Evolutionary conservation across 495 filamentous ascomycete species (phyloP).

Genomic region (Hypoxylon fuscum): DNA sequence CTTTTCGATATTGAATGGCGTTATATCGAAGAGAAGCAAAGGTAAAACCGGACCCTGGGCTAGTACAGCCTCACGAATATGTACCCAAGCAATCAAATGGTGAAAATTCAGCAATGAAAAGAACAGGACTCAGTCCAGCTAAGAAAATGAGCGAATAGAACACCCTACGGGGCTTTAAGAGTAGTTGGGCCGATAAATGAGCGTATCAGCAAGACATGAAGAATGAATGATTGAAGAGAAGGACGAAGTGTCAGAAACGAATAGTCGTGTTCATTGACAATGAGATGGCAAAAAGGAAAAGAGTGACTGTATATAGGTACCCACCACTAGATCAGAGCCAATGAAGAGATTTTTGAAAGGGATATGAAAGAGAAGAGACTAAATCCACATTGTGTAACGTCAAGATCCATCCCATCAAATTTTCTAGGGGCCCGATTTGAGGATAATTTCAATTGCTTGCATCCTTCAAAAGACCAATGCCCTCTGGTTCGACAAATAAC

Average conservation of each 20-base stretch:
- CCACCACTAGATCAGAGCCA: not conserved
- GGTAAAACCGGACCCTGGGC: slow-evolving; percentile 1
- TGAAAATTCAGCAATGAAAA: not conserved
- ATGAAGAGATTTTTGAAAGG: not conserved
- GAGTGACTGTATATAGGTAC: not conserved
- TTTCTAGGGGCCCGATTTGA: slow-evolving; percentile 10
- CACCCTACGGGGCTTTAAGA: not conserved
- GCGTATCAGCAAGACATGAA: not conserved
- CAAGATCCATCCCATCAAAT: not conserved
- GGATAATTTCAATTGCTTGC: slow-evolving; percentile 2
- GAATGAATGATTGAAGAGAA: slow-evolving; percentile 16
- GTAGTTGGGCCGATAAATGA: slow-evolving; percentile 1
- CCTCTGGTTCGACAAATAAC: not conserved
- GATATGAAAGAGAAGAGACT: not conserved
- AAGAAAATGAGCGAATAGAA: slow-evolving; percentile 17
- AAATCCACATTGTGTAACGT: slow-evolving; percentile 9
- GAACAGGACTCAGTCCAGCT: slow-evolving; percentile 1
- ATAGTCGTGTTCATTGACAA: not conserved
- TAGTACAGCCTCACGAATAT: not conserved
- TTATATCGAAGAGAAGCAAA: slow-evolving; percentile 12
- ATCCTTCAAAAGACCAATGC: not conserved
- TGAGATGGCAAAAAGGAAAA: not conserved
- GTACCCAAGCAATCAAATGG: slow-evolving; percentile 1
- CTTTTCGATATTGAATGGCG: not conserved
- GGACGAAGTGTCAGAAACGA: not conserved